Evolutionary conservation across 306 rosid species (phyloP), one percentile per base, ranked within the genome.

Genomic region (Malus asiatica): DNA sequence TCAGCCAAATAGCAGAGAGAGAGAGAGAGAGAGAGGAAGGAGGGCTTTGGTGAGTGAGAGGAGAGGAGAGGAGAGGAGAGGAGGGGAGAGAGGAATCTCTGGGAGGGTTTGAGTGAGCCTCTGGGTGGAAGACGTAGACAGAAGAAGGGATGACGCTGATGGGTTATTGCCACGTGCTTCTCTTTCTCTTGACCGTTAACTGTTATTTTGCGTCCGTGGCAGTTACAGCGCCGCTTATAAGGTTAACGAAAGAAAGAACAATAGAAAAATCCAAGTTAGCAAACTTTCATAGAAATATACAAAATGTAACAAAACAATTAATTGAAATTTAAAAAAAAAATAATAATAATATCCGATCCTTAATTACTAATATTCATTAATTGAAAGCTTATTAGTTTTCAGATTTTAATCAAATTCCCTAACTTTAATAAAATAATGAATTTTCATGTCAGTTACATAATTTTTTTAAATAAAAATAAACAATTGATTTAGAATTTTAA

Each of bases 131-230:
- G 53, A 48, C 27, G 10, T 9, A 72, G 38, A 55, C 70, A 35
- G 5, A 4, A 63, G 42, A 2, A 57, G 29, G 38, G 38, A 76
- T 67, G 58, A 66, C 66, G 58, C 40, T 35, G 29, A 16, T 59
- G 60, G 80, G 33, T 19, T 52, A 4, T 7, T 45, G 76, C 70
- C 83, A 68, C 79, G 71, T 74, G 57, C 51, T 68, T 22, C 65
- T 27, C 5, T 8, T 57, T 3, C 13, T 62, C 8, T 29, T 22
- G 33, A 32, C 66, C 27, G 73, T 53, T 57, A 27, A n/a, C 8
- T n/a, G 76, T 72, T 72, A 23, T 22, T 72, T 72, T 33, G 35
- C 33, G 29, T 55, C 12, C 51, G 8, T 5, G 35, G 75, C 48
- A 20, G 20, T 12, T 18, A 51, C 46, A 29, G 29, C 3, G 32